Evolutionary conservation across 1,284 basidiomycete species (phyloP).

Genomic region (Ganoderma resinaceum): DNA sequence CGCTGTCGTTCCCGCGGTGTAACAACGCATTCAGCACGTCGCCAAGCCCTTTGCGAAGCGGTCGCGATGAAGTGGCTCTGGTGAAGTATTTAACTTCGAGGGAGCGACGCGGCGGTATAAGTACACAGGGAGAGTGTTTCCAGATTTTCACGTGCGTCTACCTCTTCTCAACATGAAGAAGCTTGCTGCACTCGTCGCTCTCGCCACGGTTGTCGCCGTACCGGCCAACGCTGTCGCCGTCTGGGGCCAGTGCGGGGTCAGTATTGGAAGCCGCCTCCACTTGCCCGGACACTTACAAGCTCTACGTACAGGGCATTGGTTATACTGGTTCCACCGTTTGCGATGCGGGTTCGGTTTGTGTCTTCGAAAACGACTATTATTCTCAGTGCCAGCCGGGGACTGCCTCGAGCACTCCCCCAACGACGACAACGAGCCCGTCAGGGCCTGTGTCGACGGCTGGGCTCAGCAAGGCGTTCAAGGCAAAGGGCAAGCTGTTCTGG

Average conservation of each 20-base stretch:
- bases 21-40: background rate
- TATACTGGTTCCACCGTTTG: conserved; percentile 34
- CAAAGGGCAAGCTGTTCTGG: conserved; percentile 39
- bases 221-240: conserved; percentile 37
- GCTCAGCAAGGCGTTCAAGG: conserved; percentile 35
- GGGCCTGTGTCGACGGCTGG: conserved; percentile 27
- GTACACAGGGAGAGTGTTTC: background rate
- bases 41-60: background rate
- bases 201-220: conserved; percentile 33
- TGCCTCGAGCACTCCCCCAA: conserved; percentile 19
- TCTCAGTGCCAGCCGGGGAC: conserved; percentile 36
- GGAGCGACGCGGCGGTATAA: conserved; percentile 10
- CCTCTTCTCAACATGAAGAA: conserved; percentile 32
- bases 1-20: conserved; percentile 4
- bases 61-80: background rate
- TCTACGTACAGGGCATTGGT: conserved; percentile 28
- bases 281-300: background rate
- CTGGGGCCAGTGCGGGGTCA: conserved; percentile 34
- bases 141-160: background rate
- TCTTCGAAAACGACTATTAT: conserved; percentile 34
- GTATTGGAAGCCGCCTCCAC: background rate
- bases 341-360: conserved; percentile 32
- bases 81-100: conserved; percentile 5
- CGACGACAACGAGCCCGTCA: conserved; percentile 10
- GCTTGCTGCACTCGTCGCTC: conserved; percentile 36